Evolutionary conservation across 331 rosid genomes (phyloP), one percentile per base, ranked within the genome.

Genomic region (Arachis monticola): DNA sequence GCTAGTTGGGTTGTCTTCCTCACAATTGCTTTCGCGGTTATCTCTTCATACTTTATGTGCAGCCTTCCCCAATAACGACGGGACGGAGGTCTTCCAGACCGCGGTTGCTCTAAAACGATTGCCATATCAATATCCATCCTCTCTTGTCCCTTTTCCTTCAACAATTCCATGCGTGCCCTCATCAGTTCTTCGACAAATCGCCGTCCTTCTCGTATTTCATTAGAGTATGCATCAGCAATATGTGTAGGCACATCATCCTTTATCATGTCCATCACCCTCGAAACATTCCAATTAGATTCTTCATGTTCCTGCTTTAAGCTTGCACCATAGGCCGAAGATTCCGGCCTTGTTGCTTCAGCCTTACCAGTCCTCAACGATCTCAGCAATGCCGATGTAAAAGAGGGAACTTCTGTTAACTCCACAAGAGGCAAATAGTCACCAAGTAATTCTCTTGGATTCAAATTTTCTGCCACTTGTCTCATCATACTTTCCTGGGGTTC

Each of bases 251-350:
- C 22, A 74, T 22, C 12, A 13, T 64, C 46, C 27, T 63, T 51
- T 0, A 64, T 4, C 31, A 52, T 0, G 7, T 64, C 79, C 1
- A 42, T 0, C 4, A 64, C 11, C 0, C 4, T 4, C 17, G 55
- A 42, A 63, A 74, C 64, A 51, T 63, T 70, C 44, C 5, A 8
- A 1, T 0, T 5, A 63, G 64, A 51, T 10, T 63, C 45, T 74
- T 74, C 78, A 3, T 73, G 55, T 22, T 62, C 78, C 9, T 73
- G 63, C 71, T 10, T 52, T 63, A 74, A 5, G 22, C 78, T 74
- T 40, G 9, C 70, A 30, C 71, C 71, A 52, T 17, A 74, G 7
- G 2, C 38, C 38, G 44, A 1, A 38, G 71, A 74, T 32, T 32
- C 38, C 1, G 72, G 8, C 12, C 45, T 40, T 51, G 45, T 41